Base-by-base conservation (phyloP, 2,329 filamentous ascomycete species). In the Dothiorella sarmentorum region DNA sequence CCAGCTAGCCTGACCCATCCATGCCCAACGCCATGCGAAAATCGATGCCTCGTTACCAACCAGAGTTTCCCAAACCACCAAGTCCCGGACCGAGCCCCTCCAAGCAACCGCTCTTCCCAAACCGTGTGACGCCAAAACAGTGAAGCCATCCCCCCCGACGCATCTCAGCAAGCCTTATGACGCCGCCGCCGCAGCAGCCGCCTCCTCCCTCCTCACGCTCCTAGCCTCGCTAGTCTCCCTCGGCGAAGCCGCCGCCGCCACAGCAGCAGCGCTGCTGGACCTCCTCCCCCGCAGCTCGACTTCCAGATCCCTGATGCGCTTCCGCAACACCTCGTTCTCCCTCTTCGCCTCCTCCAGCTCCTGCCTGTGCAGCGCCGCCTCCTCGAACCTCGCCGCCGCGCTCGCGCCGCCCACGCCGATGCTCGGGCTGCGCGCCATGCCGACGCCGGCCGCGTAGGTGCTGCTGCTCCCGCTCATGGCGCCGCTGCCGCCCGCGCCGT, bases 311-410 rank as follows among this genome's bases (percentile, higher is more conserved):
- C 75, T 69, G n/a, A 80, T 78, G 57, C 76, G 71, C 63, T 76
- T 73, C 62, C 77, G 75, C 60, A 80, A 64, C 35, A 65, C 62
- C 47, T 80, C 78, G 66, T 80, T 80, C 68, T 80, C 78, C 43
- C 68, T 68, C 69, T 80, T 80, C 33, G 77, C 78, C 53, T 76
- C 74, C 61, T 80, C 78, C 57, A 80, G 67, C 66, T 80, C 78
- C 7, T 71, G 71, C 38, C 72, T 69, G 44, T 78, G 75, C 45
- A 73, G 68, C 44, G 75, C 72, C 2, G 76, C 72, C 62, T 79
- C 77, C 62, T 76, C 73, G 42, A 75, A 75, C 27, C 73, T 60
- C 49, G 55, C 64, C 60, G 24, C 60, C 7, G 22, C 42, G 31
- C 58, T 42, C 15, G 42, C 35, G 9, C n/a, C n/a, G n/a, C 42